Evolutionary conservation across 2,329 filamentous ascomycete genomes (phyloP), one percentile per base, ranked within the genome.

Genomic region (Beauveria asiatica): DNA sequence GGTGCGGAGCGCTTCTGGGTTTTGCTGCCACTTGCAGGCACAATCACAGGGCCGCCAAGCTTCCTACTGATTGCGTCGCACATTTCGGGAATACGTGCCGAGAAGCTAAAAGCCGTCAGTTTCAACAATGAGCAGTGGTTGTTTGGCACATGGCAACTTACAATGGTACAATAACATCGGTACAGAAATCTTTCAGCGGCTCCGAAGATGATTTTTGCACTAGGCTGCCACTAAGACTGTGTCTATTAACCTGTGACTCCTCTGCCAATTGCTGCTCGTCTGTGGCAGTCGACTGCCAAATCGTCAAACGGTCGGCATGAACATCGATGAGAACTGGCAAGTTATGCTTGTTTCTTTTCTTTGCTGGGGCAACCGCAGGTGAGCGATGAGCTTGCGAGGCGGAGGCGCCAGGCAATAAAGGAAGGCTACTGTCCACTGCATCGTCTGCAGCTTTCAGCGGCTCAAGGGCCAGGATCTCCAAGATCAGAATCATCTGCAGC

Each of bases 101-200:
- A 86, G 69, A 91, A 94, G 73, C 85, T 88, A 62, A 39, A 30
- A 2, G 10, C 41, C 53, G 61, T 82, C 65, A 82, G 76, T 50
- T 48, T 16, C 5, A 30, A 44, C 4, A 10, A 33, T 7, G n/a
- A 17, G 17, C 5, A 9, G 25, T 37, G 33, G 0, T 37, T 16
- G 11, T 10, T 30, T 10, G 16, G 46, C 9, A 21, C 23, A 11
- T 30, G 10, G 25, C 21, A n/a, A 46, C 84, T 79, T 76, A 87
- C 83, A 93, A 93, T 39, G 90, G 89, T 49, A 91, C 76, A 65
- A 94, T 85, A 45, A 94, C 87, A 68, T 94, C 89, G 17, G 89
- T 79, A 68, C 89, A 93, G 69, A 93, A 94, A 69, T 88, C 86
- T 64, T 82, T 84, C 7, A 92, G 75, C 7, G 87, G 83, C 67